Evolutionary conservation across 352 stramenopile species (phyloP).

Genomic region (Saprolegnia parasitica): DNA sequence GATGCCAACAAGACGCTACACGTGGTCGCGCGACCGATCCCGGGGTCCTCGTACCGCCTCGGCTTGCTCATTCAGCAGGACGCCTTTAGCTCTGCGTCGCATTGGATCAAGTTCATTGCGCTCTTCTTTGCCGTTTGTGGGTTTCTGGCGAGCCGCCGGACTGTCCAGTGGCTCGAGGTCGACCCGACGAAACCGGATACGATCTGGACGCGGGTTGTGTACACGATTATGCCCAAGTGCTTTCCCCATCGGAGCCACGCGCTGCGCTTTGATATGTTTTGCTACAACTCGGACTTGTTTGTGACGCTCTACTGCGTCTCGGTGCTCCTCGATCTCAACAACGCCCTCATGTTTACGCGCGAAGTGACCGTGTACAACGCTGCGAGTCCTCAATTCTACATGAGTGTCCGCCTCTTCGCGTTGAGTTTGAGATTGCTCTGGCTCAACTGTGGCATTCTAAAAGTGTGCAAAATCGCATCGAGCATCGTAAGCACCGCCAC

Average conservation of each 20-base stretch:
- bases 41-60: not conserved
- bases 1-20: not conserved
- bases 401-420: constrained; percentile 1
- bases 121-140: constrained; percentile 1
- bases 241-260: constrained; percentile 13
- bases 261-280: constrained; percentile 18
- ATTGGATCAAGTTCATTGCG: not conserved
- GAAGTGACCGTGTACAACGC: constrained; percentile 9
- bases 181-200: not conserved
- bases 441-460: constrained; percentile 24
- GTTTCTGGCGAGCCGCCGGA: constrained; percentile 12
- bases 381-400: not conserved
- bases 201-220: not conserved
- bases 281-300: constrained; percentile 28
- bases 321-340: constrained; percentile 6
- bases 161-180: constrained; percentile 5
- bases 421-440: constrained; percentile 12
- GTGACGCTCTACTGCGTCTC: constrained; percentile 19
- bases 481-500: constrained; percentile 11
- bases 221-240: not conserved
- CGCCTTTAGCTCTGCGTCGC: not conserved
- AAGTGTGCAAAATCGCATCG: not conserved
- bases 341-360: not conserved
- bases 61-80: not conserved
- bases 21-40: not conserved